These are phyloP conservation scores for Erodium moschatum DNA, from an alignment of 441 rosid species.

Conservation along the genomic window DNA sequence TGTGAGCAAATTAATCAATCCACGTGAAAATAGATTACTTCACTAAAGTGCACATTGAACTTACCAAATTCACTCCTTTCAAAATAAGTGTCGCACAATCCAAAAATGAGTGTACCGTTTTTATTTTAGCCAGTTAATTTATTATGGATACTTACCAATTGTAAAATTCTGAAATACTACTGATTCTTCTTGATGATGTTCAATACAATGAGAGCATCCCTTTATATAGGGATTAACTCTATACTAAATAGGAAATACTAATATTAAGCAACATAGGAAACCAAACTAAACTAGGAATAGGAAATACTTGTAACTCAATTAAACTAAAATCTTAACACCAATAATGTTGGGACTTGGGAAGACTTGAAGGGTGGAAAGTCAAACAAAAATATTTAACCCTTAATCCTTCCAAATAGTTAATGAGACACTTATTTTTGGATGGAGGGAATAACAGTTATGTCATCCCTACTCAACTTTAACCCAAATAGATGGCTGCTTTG, in stretches of 20 bases:
- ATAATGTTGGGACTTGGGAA: neutral
- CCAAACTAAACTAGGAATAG: too few relatives aligned
- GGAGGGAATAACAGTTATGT: neutral
- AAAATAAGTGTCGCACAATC: neutral
- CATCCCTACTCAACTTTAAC: neutral
- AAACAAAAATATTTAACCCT: neutral
- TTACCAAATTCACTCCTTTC: neutral
- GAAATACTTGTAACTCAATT: too few relatives aligned
- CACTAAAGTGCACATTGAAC: neutral
- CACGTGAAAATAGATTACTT: neutral
- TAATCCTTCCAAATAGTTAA: neutral
- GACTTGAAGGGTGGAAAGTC: neutral
- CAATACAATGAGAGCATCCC: too few relatives aligned
- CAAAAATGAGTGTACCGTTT: neutral
- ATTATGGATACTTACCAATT: neutral
- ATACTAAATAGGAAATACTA: too few relatives aligned
- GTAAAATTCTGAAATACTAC: too few relatives aligned
- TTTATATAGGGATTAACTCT: too few relatives aligned
- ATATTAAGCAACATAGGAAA: too few relatives aligned
- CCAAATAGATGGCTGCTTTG: neutral
- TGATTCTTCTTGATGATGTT: too few relatives aligned
- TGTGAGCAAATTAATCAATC: neutral
- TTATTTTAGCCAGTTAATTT: neutral
- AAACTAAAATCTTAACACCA: too few relatives aligned
- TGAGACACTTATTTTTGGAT: neutral